phyloP scores from a whole-genome alignment of 148 eudicot species.

The Pouteria glomerata region DNA sequence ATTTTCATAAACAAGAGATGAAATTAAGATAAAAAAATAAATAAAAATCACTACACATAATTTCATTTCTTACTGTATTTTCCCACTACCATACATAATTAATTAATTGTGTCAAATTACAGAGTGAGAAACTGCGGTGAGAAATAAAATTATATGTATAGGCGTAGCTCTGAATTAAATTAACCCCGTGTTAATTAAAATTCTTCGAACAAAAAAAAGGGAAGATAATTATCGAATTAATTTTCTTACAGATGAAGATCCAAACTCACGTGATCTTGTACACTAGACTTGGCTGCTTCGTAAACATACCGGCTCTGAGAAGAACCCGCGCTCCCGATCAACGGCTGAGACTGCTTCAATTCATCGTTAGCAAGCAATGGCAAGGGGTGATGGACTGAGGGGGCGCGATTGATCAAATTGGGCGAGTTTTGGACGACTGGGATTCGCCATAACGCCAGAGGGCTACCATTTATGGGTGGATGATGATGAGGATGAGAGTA shows the following conservation, averaged over 20 bases:
- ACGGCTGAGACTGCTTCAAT: constrained; percentile 15
- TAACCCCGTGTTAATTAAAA: too few species aligned
- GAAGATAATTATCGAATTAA: neutral
- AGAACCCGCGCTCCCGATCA: constrained; percentile 18
- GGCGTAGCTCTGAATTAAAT: neutral
- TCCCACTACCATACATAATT: too few species aligned
- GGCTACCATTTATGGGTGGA: constrained; percentile 65
- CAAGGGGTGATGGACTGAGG: constrained; percentile 23
- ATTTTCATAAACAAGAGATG: too few species aligned
- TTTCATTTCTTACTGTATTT: too few species aligned
- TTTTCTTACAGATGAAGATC: constrained; percentile 76
- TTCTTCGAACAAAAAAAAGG: too few species aligned
- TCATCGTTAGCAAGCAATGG: constrained; percentile 19
- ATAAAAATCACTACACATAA: too few species aligned
- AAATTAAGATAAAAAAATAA: too few species aligned
- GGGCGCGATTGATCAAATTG: constrained; percentile 26
- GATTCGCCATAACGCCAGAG: constrained; percentile 61
- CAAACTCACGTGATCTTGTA: constrained; percentile 84
- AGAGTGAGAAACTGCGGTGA: too few species aligned
- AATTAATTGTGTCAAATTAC: too few species aligned
- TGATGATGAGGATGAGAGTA: constrained; percentile 17
- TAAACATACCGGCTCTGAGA: constrained; percentile 23
- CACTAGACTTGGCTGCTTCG: constrained; percentile 26
- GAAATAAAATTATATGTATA: too few species aligned
- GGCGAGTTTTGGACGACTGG: constrained; percentile 33